These are phyloP conservation scores for Tulasnella sp. DNA, from an alignment of 768 basidiomycete species.

Conservation along the genomic window DNA sequence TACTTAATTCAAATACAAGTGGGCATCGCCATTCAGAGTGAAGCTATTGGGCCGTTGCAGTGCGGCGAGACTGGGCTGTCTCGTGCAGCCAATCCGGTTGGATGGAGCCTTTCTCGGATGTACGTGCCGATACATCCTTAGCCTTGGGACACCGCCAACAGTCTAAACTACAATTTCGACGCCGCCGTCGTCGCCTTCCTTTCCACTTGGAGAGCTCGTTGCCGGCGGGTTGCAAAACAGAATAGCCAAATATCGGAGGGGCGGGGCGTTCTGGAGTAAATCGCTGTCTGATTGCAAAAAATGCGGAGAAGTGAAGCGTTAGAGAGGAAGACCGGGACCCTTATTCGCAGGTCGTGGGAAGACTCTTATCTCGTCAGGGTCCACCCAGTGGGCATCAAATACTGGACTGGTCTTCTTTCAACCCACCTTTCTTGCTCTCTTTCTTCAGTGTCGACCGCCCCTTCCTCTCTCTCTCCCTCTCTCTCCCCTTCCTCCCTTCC, in stretches of 20 bases:
- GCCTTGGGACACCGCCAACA: neutral
- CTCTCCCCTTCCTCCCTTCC: neutral
- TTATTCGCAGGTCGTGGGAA: neutral
- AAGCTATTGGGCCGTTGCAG: neutral
- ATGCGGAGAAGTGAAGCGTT: neutral
- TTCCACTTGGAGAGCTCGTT: neutral
- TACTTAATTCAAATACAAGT: neutral
- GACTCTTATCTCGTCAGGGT: neutral
- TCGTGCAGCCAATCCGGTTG: neutral
- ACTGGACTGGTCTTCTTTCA: neutral
- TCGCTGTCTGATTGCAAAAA: neutral
- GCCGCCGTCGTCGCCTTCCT: neutral
- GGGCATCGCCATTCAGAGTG: neutral
- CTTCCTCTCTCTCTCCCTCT: neutral
- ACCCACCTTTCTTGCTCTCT: neutral
- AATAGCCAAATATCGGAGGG: neutral
- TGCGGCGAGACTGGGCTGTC: neutral
- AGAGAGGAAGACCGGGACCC: neutral
- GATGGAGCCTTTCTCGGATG: neutral
- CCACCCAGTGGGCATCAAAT: constrained; percentile 8
- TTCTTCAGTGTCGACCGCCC: neutral
- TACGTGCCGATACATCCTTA: neutral
- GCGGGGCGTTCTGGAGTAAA: neutral
- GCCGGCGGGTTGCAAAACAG: neutral
- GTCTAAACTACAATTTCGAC: neutral